Evolutionary conservation across 129 eudicot genomes (phyloP).

Genomic region (Flaveria brownii): DNA sequence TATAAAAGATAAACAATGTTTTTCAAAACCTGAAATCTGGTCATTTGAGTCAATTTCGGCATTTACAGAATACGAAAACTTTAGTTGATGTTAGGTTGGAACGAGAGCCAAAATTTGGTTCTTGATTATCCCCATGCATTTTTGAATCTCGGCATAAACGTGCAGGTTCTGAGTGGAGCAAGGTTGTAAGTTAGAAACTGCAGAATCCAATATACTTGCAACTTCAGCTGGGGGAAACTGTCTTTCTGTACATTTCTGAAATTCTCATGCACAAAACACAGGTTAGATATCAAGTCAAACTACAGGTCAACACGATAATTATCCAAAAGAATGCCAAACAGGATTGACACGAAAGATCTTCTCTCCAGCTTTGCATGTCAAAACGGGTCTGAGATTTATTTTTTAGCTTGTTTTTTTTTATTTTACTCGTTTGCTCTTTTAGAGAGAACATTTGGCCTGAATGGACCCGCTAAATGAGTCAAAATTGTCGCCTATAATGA

Average conservation of each 20-base stretch:
- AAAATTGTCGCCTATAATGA: neutral
- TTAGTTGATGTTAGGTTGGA: conserved; percentile 50
- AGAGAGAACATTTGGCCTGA: neutral
- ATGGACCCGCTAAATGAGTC: neutral
- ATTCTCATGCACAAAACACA: conserved; percentile 6
- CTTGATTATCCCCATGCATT: conserved; percentile 82
- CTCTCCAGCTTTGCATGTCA: neutral
- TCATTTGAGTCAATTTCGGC: neutral
- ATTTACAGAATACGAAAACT: conserved; percentile 20
- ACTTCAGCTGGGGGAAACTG: conserved; percentile 89
- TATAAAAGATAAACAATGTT: conserved; percentile 17
- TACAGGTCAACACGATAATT: neutral
- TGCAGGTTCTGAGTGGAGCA: conserved; percentile 74
- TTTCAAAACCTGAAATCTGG: conserved; percentile 22
- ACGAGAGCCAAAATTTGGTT: conserved; percentile 87
- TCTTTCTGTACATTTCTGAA: conserved; percentile 91
- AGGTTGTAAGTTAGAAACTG: conserved; percentile 77
- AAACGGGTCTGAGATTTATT: neutral
- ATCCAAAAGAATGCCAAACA: neutral
- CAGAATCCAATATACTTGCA: conserved; percentile 83
- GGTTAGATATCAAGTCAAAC: neutral
- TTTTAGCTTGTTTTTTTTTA: conserved; percentile 8
- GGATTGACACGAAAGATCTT: neutral
- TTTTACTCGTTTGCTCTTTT: neutral
- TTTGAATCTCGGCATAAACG: conserved; percentile 75